A percentile compares a stretch with the other conserved stretches of the same genome.
Conservation (phyloP, 176 grass and related monocot species). For the Microstegium vimineum region DNA sequence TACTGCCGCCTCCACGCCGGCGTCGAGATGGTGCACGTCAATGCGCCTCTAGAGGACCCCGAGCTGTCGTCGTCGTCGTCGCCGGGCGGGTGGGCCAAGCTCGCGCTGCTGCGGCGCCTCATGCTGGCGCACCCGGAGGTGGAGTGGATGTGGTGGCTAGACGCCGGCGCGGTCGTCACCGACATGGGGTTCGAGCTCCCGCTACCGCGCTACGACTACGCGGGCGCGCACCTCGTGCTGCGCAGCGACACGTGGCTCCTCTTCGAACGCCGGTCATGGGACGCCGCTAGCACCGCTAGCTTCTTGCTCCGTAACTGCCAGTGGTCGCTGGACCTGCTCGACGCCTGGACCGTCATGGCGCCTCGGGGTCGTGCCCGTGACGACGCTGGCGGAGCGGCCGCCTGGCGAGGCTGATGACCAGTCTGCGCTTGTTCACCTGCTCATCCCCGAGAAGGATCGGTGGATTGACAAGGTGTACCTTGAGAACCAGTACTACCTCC, state of each 20-base stretch:
- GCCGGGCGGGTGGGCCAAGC: slow-evolving; percentile 63
- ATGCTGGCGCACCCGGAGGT: slow-evolving; percentile 83
- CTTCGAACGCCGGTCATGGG: slow-evolving; percentile 49
- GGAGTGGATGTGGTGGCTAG: slow-evolving; percentile 93
- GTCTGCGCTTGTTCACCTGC: slow-evolving; percentile 73
- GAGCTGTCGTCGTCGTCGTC: slow-evolving; percentile 11
- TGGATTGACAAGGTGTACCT: slow-evolving; percentile 68
- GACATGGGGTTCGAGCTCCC: slow-evolving; percentile 86
- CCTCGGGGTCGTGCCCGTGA: slow-evolving; percentile 42
- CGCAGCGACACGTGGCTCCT: slow-evolving; percentile 48
- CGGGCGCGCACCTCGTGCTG: slow-evolving; percentile 52
- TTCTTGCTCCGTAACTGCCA: slow-evolving; percentile 82
- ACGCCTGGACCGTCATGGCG: slow-evolving; percentile 72
- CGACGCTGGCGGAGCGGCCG: slow-evolving; percentile 50
- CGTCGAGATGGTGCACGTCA: slow-evolving; percentile 55
- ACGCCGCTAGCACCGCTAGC: slow-evolving; percentile 55
- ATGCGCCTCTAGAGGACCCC: slow-evolving; percentile 7
- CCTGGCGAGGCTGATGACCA: slow-evolving; percentile 72
- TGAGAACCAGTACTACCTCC: slow-evolving; percentile 72
- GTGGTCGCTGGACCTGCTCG: slow-evolving; percentile 80
- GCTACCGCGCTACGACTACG: slow-evolving; percentile 30
- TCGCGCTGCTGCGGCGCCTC: slow-evolving; percentile 53
- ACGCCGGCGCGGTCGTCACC: slow-evolving; percentile 66
- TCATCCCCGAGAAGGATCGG: slow-evolving; percentile 47
- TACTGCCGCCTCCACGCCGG: slow-evolving; percentile 80